phyloP scores from a whole-genome alignment of 805 yeast species.

The Pichia sporocuriosa region DNA sequence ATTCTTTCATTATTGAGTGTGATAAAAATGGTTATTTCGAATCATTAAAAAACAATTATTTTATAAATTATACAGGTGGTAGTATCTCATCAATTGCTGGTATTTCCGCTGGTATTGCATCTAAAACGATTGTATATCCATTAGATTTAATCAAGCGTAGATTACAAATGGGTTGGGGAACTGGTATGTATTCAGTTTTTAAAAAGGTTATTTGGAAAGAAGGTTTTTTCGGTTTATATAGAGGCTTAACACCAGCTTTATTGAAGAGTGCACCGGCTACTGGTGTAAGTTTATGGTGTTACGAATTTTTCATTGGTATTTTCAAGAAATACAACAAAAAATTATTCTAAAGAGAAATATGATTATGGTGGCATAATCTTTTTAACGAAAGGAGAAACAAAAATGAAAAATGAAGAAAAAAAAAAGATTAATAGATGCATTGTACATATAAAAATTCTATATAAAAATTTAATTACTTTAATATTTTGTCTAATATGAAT shows the following conservation, averaged over 20 bases:
- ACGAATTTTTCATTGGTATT: conserved; percentile 26
- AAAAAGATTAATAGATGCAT: too few species aligned
- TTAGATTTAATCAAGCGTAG: conserved; percentile 77
- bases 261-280: conserved; percentile 75
- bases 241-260: conserved; percentile 65
- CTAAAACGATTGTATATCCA: conserved; percentile 77
- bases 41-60: not conserved
- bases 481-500: conserved; percentile 3
- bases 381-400: too few species aligned
- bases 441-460: too few species aligned
- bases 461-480: too few species aligned
- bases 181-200: conserved; percentile 23
- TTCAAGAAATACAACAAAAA: conserved; percentile 11
- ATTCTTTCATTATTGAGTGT: conserved; percentile 33
- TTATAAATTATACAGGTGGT: conserved; percentile 29
- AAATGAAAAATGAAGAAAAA: too few species aligned
- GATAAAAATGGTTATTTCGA: conserved; percentile 3
- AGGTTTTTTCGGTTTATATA: conserved; percentile 64
- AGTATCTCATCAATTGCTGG: conserved; percentile 55
- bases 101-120: conserved; percentile 63
- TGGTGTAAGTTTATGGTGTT: conserved; percentile 32
- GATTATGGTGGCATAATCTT: conserved; percentile 2
- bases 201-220: conserved; percentile 42
- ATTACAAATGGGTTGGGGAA: conserved; percentile 46
- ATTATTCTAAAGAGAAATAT: not conserved